phyloP scores from a whole-genome alignment of 208 protist genomes.

The Acanthamoeba divionensis region DNA sequence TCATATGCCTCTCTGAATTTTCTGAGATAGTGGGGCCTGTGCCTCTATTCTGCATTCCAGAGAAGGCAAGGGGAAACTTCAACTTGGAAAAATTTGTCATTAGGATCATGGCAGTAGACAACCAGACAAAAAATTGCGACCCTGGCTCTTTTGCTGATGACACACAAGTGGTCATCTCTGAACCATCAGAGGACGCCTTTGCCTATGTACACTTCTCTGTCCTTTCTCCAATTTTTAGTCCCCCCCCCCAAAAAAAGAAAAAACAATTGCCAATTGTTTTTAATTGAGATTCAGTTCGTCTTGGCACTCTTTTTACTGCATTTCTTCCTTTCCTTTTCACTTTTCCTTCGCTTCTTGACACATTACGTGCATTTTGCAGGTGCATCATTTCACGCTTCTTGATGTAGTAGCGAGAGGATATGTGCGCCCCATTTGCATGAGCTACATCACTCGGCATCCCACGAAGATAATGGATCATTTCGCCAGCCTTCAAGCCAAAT shows the following conservation, averaged over 20 bases:
- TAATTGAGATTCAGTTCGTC: too few species aligned
- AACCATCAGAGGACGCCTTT: slow-evolving; percentile 52
- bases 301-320: neutral
- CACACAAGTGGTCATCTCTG: slow-evolving; percentile 61
- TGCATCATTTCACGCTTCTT: slow-evolving; percentile 74
- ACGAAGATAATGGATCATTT: slow-evolving; percentile 70
- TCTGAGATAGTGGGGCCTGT: slow-evolving; percentile 58
- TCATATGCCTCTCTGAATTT: slow-evolving; percentile 58
- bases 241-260: too few species aligned
- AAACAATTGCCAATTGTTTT: too few species aligned
- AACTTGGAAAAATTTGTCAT: slow-evolving; percentile 70
- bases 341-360: neutral
- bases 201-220: slow-evolving; percentile 57
- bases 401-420: slow-evolving; percentile 74
- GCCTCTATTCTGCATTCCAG: slow-evolving; percentile 49
- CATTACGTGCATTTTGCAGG: slow-evolving; percentile 19
- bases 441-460: slow-evolving; percentile 67
- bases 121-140: slow-evolving; percentile 68
- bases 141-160: slow-evolving; percentile 59
- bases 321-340: neutral
- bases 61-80: slow-evolving; percentile 39
- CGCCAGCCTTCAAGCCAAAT: slow-evolving; percentile 57
- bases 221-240: too few species aligned
- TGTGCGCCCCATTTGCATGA: slow-evolving; percentile 68
- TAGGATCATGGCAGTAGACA: slow-evolving; percentile 72